Base-by-base conservation (phyloP, 2,329 filamentous ascomycete genomes). In the Neopestalotiopsis sp. region DNA sequence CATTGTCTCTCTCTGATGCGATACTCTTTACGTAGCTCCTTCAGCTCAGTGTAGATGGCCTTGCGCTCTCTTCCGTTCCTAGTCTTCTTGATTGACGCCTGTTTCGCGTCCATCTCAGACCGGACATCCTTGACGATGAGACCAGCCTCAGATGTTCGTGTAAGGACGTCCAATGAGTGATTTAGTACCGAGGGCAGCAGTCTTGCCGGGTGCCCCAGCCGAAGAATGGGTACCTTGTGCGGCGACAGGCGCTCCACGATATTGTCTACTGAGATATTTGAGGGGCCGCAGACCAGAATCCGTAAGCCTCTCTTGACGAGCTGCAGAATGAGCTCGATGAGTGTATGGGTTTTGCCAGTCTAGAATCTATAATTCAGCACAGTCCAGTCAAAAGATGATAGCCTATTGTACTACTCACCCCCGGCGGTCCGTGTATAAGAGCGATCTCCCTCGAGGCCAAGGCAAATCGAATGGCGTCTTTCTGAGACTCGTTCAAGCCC, bases 221-320 rank as follows among this genome's bases (percentile, higher is more conserved):
- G 92, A 45, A 98, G 88, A 75, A 98, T 94, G 0, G 94, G 92
- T 1, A 98, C 86, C 75, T 94, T 94, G 79, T 95, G 92, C 0
- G 93, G 90, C 1, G 94, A 90, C 1, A 98, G 87, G 7, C 96
- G 90, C 81, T 99, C 96, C 9, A 98, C 95, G 69, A 99, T 97
- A 77, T 99, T 99, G 86, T 99, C 96, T 1, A 99, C 96, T 0
- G 94, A 96, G 74, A 99, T 95, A 78, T 99, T 99, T 38, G 94
- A 97, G 0, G 96, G 96, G 0, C 95, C 96, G 75, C 96, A 98
- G n/a, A 98, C 95, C 1, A 98, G 86, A 12, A 98, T 85, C 1
- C 94, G 89, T 67, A 91, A 86, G 42, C 90, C 88, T 30, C 89
- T 88, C 76, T 91, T 91, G 67, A 97, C 84, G 74, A 98, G 84